A percentile compares a stretch with the other conserved stretches of the same genome.
Evolutionary conservation across 768 basidiomycete genomes (phyloP).

Genomic region (Saitozyma sp.): DNA sequence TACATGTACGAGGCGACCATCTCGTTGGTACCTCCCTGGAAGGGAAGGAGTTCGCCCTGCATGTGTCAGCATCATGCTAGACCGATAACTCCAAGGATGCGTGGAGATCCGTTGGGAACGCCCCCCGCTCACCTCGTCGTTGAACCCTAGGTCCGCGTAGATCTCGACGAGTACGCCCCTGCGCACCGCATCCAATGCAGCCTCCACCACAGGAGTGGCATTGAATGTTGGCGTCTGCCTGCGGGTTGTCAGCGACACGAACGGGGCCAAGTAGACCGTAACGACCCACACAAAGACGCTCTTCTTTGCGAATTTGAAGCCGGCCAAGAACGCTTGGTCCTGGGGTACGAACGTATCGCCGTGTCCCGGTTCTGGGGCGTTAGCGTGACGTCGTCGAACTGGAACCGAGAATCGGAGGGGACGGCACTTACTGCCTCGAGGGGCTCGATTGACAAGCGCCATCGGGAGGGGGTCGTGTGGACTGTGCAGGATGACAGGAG

Average conservation of each 20-base stretch:
- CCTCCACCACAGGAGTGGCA: conserved; percentile 62
- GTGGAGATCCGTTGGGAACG: too few species aligned
- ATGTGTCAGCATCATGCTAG: neutral
- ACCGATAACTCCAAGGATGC: neutral
- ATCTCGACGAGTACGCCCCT: conserved; percentile 63
- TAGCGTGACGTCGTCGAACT: neutral
- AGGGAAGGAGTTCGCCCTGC: conserved; percentile 61
- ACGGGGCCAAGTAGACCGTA: neutral
- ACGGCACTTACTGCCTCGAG: conserved; percentile 57
- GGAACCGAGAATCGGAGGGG: neutral
- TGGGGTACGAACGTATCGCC: conserved; percentile 59
- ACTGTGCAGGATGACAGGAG: conserved; percentile 21
- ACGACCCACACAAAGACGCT: conserved; percentile 62
- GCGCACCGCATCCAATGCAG: conserved; percentile 61
- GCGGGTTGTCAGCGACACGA: neutral
- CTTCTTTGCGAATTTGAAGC: conserved; percentile 60
- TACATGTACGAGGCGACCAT: conserved; percentile 64
- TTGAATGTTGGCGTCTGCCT: conserved; percentile 70
- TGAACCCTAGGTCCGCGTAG: conserved; percentile 62
- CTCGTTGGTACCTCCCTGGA: conserved; percentile 69
- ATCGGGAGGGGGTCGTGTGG: conserved; percentile 63
- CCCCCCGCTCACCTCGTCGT: conserved; percentile 52
- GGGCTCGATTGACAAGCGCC: conserved; percentile 63
- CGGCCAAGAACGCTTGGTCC: conserved; percentile 66
- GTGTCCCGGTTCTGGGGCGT: conserved; percentile 52